Percentiles rank a stretch among this genome's conserved stretches.
These are phyloP conservation scores for Candida sp. DNA, from an alignment of 1,139 yeast species.

Conservation along the genomic window DNA sequence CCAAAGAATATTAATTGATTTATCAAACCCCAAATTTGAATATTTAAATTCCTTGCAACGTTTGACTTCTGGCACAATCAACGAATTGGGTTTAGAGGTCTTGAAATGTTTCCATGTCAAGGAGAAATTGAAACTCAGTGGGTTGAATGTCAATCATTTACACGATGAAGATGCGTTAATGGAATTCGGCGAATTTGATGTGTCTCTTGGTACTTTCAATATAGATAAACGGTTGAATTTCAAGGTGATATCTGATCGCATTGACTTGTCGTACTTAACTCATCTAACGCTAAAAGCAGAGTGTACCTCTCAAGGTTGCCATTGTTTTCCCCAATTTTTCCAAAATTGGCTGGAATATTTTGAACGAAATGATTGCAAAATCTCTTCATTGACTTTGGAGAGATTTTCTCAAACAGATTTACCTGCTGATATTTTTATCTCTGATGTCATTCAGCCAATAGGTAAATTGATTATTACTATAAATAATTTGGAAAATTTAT, in stretches of 20 bases:
- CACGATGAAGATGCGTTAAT: conserved; percentile 17
- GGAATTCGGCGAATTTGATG: neutral
- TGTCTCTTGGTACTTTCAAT: conserved; percentile 5
- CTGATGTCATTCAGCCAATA: conserved; percentile 28
- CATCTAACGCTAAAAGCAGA: conserved; percentile 30
- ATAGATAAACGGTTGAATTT: conserved; percentile 23
- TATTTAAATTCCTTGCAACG: conserved; percentile 23
- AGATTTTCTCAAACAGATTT: conserved; percentile 33
- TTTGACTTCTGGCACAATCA: conserved; percentile 30
- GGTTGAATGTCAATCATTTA: conserved; percentile 32
- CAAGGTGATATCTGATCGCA: conserved; percentile 17
- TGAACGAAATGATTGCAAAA: conserved; percentile 29
- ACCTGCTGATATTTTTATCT: conserved; percentile 35
- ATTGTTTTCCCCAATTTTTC: conserved; percentile 31
- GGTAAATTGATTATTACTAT: conserved; percentile 28
- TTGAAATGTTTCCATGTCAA: conserved; percentile 19
- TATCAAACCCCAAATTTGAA: conserved; percentile 16
- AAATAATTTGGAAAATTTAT: conserved; percentile 17
- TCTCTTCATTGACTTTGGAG: conserved; percentile 28
- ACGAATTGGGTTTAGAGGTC: conserved; percentile 30
- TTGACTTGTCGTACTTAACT: conserved; percentile 21
- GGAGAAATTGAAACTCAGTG: conserved; percentile 23
- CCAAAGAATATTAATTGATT: conserved; percentile 15
- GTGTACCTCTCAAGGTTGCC: conserved; percentile 30
- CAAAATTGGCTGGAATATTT: conserved; percentile 22